Evolutionary conservation across 2,329 filamentous ascomycete genomes (phyloP).

Genomic region (Aspergillus aculeatinus): DNA sequence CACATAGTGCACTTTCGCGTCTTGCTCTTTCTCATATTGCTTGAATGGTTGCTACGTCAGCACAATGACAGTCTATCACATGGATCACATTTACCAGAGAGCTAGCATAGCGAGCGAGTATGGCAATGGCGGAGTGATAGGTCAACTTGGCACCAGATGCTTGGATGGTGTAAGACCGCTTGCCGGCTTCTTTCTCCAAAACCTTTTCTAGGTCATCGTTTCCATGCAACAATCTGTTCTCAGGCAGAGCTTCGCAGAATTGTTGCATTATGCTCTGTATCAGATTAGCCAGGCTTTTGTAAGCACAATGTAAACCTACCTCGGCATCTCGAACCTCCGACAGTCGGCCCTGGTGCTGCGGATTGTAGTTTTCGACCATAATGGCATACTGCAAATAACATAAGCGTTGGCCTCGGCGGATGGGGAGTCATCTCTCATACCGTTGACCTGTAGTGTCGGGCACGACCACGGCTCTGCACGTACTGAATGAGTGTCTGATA

Average conservation of each 20-base stretch:
- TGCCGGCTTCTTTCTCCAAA: constrained; percentile 51
- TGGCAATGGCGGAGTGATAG: constrained; percentile 68
- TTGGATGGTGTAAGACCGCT: constrained; percentile 60
- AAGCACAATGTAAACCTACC: constrained; percentile 23
- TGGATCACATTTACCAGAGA: constrained; percentile 52
- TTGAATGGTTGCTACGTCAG: constrained; percentile 21
- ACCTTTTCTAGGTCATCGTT: constrained; percentile 58
- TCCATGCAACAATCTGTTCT: constrained; percentile 67
- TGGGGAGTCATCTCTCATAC: constrained; percentile 22
- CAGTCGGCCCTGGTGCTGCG: constrained; percentile 59
- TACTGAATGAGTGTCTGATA: constrained; percentile 92
- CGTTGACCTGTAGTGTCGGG: constrained; percentile 71
- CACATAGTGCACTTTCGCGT: constrained; percentile 59
- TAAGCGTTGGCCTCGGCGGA: constrained; percentile 1
- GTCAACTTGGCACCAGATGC: constrained; percentile 75
- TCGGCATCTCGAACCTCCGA: constrained; percentile 52
- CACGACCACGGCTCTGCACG: constrained; percentile 86
- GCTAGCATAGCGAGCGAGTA: constrained; percentile 72
- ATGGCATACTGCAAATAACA: constrained; percentile 61
- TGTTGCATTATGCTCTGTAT: constrained; percentile 59
- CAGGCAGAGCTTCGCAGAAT: constrained; percentile 74
- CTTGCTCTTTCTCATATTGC: constrained; percentile 50
- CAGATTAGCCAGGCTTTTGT: neutral
- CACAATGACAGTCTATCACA: neutral
- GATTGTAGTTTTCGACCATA: constrained; percentile 75